phyloP scores from a whole-genome alignment of 345 rosid genomes.

The Aquilaria malaccensis region DNA sequence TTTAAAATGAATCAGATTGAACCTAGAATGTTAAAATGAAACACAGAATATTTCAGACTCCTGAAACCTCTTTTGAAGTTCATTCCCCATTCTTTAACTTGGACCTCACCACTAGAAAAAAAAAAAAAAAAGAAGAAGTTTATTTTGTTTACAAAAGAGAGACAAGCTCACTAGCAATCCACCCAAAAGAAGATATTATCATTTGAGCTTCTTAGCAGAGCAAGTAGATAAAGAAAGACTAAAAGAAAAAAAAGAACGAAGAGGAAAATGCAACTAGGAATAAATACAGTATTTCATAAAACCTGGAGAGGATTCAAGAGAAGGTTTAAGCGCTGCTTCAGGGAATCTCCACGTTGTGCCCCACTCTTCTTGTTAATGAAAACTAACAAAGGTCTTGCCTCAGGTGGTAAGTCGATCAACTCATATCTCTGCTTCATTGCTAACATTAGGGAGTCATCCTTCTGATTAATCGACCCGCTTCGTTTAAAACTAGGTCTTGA shows the following conservation, averaged over 20 bases:
- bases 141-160: too few relatives aligned
- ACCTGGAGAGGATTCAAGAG: constrained; percentile 92
- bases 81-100: too few relatives aligned
- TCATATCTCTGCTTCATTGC: constrained; percentile 74
- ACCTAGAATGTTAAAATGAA: too few relatives aligned
- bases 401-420: constrained; percentile 63
- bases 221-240: not conserved
- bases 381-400: constrained; percentile 80
- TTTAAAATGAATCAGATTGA: too few relatives aligned
- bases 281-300: constrained; percentile 10
- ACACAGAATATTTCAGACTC: too few relatives aligned
- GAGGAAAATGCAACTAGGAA: not conserved
- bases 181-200: too few relatives aligned
- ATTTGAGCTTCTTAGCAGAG: too few relatives aligned
- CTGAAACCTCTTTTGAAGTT: too few relatives aligned
- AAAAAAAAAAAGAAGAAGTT: too few relatives aligned
- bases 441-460: constrained; percentile 64
- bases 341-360: constrained; percentile 72
- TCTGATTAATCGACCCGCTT: constrained; percentile 61
- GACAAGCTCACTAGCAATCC: too few relatives aligned
- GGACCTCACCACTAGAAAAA: too few relatives aligned
- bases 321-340: constrained; percentile 65
- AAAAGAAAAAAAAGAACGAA: not conserved
- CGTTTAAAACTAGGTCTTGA: constrained; percentile 45
- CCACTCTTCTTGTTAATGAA: constrained; percentile 93